Evolutionary conservation across 2,329 filamentous ascomycete species (phyloP).

Genomic region (Diaporthe sp.): DNA sequence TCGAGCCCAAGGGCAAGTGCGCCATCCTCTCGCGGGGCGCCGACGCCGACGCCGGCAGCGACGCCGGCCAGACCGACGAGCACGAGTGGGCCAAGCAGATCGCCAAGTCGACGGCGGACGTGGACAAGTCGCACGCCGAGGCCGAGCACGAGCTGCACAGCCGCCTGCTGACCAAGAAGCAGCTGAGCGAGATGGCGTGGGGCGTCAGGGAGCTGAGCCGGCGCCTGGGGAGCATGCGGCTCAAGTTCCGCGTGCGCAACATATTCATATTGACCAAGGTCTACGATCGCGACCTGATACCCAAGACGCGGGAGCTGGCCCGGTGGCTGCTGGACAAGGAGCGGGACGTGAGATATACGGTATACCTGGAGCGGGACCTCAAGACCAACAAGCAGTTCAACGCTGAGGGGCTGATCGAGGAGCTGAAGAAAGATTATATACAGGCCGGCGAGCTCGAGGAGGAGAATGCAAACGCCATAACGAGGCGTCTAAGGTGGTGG

Average conservation of each 20-base stretch:
- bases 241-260: conserved; percentile 84
- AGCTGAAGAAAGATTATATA: conserved; percentile 64
- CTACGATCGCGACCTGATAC: conserved; percentile 86
- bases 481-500: conserved; percentile 83
- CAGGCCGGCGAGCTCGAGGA: conserved; percentile 49
- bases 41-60: conserved; percentile 55
- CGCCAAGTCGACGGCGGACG: conserved; percentile 56
- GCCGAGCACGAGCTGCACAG: conserved; percentile 60
- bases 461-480: conserved; percentile 55
- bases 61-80: conserved; percentile 70
- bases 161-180: conserved; percentile 92
- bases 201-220: conserved; percentile 92
- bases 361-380: conserved; percentile 87
- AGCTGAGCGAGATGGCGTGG: conserved; percentile 97
- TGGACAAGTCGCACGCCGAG: conserved; percentile 43
- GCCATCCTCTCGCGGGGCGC: conserved; percentile 51
- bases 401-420: conserved; percentile 74
- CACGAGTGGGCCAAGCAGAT: conserved; percentile 67
- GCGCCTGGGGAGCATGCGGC: conserved; percentile 83
- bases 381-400: conserved; percentile 81
- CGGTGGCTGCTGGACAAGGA: conserved; percentile 85
- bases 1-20: conserved; percentile 54
- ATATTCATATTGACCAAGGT: conserved; percentile 94
- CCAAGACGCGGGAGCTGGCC: conserved; percentile 81
- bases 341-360: conserved; percentile 76